These are phyloP conservation scores for Fagopyrum esculentum DNA, from an alignment of 148 eudicot species.

Conservation along the genomic window DNA sequence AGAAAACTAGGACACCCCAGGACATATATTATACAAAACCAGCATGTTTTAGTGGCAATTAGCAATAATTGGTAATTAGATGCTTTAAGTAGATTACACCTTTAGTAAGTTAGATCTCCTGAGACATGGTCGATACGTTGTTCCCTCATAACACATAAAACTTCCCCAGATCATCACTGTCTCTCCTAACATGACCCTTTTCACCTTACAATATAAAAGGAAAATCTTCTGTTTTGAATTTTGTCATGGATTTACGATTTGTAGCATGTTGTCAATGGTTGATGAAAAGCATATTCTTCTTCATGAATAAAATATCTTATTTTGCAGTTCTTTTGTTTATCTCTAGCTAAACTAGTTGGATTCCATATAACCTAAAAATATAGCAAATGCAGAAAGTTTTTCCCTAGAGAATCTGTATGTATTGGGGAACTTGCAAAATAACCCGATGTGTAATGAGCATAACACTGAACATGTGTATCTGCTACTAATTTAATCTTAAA, in stretches of 20 bases:
- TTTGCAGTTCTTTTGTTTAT: background rate
- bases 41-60: background rate
- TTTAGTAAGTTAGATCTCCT: background rate
- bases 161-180: slow-evolving; percentile 16
- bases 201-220: slow-evolving; percentile 21
- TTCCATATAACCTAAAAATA: background rate
- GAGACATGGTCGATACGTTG: background rate
- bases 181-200: slow-evolving; percentile 15
- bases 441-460: background rate
- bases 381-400: background rate
- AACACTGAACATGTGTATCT: background rate
- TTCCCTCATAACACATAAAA: background rate
- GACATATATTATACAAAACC: background rate
- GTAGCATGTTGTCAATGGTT: slow-evolving; percentile 16
- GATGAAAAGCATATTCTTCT: slow-evolving; percentile 23
- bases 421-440: background rate
- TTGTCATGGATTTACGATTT: slow-evolving; percentile 37
- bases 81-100: background rate
- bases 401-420: background rate
- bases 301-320: slow-evolving; percentile 13
- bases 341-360: background rate
- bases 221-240: slow-evolving; percentile 23
- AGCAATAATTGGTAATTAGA: background rate
- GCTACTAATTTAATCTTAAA: background rate
- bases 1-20: background rate